A percentile compares a stretch with the other conserved stretches of the same genome.
These are phyloP conservation scores for Daldinia grandis DNA, from an alignment of 495 filamentous ascomycete species.

Conservation along the genomic window DNA sequence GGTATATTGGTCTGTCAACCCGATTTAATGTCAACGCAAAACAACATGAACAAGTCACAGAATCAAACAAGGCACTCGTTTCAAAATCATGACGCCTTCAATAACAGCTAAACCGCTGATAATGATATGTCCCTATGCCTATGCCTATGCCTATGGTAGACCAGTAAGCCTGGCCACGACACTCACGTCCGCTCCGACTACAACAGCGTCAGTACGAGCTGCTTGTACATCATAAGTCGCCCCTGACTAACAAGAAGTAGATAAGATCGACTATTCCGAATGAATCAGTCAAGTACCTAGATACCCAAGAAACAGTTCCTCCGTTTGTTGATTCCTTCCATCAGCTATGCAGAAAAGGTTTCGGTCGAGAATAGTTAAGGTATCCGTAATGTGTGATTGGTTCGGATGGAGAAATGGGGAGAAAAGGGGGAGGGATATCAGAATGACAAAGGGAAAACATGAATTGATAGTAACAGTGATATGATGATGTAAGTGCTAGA, in stretches of 20 bases:
- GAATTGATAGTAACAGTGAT: conserved; percentile 1
- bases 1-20: too few relatives aligned
- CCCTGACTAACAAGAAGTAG: not conserved
- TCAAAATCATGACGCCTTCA: not conserved
- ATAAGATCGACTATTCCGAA: not conserved
- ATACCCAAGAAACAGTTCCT: not conserved
- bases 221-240: not conserved
- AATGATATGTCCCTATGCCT: conserved; percentile 5
- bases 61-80: not conserved
- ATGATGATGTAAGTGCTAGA: conserved; percentile 16
- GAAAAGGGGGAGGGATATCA: conserved; percentile 19
- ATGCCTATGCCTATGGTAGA: not conserved
- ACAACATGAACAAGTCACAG: not conserved
- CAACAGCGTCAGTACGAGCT: not conserved
- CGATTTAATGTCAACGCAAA: not conserved
- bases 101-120: conserved; percentile 9
- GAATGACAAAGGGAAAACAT: not conserved
- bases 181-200: not conserved
- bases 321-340: not conserved
- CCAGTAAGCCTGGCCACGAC: not conserved
- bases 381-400: not conserved
- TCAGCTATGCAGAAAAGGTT: conserved; percentile 2
- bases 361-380: not conserved
- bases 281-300: not conserved
- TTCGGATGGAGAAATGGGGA: not conserved